Evolutionary conservation across 345 rosid genomes (phyloP).

Genomic region (Sisymbrium altissimum): DNA sequence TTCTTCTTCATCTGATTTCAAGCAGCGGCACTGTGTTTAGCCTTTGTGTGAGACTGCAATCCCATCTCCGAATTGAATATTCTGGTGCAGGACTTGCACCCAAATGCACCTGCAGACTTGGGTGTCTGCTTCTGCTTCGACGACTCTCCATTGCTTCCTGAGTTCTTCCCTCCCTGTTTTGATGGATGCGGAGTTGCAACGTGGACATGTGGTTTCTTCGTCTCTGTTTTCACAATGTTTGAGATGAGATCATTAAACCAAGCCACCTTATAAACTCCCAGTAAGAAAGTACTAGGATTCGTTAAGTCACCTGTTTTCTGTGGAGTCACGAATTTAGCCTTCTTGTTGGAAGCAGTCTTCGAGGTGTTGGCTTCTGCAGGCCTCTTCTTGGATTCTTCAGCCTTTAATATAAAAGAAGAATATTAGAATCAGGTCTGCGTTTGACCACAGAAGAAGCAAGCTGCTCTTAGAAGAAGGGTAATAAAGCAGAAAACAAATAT

Average conservation of each 20-base stretch:
- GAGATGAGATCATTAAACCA: neutral
- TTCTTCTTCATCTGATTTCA: conserved; percentile 16
- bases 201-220: conserved; percentile 57
- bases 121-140: conserved; percentile 50
- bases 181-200: conserved; percentile 76
- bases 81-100: conserved; percentile 71
- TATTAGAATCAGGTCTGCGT: neutral
- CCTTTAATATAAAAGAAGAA: conserved; percentile 29
- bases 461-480: neutral
- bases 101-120: conserved; percentile 40
- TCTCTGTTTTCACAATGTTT: conserved; percentile 37
- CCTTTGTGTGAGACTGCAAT: conserved; percentile 71
- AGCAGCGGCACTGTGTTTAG: conserved; percentile 58
- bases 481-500: neutral
- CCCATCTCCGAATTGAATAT: conserved; percentile 64
- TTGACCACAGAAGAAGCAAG: neutral
- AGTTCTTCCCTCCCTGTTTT: conserved; percentile 49
- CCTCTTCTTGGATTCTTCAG: conserved; percentile 64
- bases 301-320: conserved; percentile 56
- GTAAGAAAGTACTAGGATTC: neutral
- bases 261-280: neutral
- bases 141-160: conserved; percentile 38
- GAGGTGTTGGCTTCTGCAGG: conserved; percentile 39
- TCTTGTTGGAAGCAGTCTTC: conserved; percentile 56
- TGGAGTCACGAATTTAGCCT: conserved; percentile 66